A percentile compares a stretch with the other conserved stretches of the same genome.
Conservation (phyloP, 139 green algal genomes). For the Tetradesmus lagerheimii region DNA sequence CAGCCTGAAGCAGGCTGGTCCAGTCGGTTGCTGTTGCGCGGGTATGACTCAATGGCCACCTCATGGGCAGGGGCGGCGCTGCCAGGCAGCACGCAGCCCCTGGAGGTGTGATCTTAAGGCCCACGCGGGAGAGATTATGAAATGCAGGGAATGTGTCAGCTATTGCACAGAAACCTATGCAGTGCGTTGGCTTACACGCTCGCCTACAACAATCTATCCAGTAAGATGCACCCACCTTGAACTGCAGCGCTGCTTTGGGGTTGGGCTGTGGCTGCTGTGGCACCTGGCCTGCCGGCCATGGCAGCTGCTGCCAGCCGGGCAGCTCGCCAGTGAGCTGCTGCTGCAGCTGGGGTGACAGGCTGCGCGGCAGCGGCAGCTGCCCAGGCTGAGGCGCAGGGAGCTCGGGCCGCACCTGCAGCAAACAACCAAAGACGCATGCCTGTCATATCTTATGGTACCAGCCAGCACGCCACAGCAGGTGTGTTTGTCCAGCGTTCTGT, state of each 20-base stretch:
- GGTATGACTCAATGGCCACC: conserved; percentile 48
- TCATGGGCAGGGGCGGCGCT: conserved; percentile 10
- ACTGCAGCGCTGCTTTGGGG: conserved; percentile 76
- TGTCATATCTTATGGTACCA: too few relatives aligned
- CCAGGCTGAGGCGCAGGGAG: conserved; percentile 65
- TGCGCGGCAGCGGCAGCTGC: conserved; percentile 69
- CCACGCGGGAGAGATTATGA: background rate
- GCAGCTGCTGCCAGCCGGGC: conserved; percentile 58
- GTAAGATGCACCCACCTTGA: conserved; percentile 75
- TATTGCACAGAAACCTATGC: too few relatives aligned
- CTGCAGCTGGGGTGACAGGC: background rate
- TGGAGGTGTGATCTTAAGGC: conserved; percentile 46
- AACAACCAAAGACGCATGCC: background rate
- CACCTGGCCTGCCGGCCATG: conserved; percentile 44
- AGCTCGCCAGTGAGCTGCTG: conserved; percentile 40
- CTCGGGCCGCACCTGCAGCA: conserved; percentile 58
- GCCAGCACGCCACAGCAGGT: too few relatives aligned
- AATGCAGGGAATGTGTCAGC: too few relatives aligned
- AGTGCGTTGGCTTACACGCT: background rate
- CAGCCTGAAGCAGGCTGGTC: conserved; percentile 27
- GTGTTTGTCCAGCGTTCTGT: too few relatives aligned
- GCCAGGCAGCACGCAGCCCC: background rate
- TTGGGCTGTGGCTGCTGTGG: conserved; percentile 38
- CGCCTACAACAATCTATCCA: too few relatives aligned
- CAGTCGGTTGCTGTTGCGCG: conserved; percentile 8